Conservation (phyloP, 208 protist species). For the Acanthamoeba polyphaga region DNA sequence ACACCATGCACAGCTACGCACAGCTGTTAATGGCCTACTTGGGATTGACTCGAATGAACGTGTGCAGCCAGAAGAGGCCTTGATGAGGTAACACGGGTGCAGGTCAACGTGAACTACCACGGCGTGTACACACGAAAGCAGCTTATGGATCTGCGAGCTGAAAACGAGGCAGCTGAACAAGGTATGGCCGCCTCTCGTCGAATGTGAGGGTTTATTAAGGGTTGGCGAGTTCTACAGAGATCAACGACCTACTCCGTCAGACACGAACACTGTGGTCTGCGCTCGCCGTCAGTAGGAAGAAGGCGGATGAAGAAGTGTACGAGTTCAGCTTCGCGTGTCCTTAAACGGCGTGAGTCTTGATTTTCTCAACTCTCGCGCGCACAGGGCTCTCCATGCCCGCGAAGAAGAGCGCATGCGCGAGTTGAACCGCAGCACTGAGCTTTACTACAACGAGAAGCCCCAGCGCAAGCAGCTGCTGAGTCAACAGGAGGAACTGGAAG, state of each 20-base stretch:
- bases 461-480: background rate
- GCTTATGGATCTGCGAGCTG: background rate
- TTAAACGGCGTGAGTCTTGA: background rate
- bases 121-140: background rate
- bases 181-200: background rate
- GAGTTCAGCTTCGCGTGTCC: background rate
- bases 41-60: background rate
- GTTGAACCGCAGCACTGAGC: background rate
- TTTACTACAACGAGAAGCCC: background rate
- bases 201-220: background rate
- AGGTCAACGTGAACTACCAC: constrained; percentile 6
- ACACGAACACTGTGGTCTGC: background rate
- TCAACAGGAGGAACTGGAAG: background rate
- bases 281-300: background rate
- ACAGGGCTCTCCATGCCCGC: background rate
- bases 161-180: background rate
- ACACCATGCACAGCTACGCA: background rate
- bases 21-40: background rate
- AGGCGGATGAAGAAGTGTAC: background rate
- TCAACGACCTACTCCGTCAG: background rate
- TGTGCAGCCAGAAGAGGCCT: background rate
- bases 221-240: background rate
- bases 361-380: no score
- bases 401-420: constrained; percentile 10
- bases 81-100: background rate